phyloP scores from a whole-genome alignment of 1,284 basidiomycete genomes.

The Puccinia horiana region DNA sequence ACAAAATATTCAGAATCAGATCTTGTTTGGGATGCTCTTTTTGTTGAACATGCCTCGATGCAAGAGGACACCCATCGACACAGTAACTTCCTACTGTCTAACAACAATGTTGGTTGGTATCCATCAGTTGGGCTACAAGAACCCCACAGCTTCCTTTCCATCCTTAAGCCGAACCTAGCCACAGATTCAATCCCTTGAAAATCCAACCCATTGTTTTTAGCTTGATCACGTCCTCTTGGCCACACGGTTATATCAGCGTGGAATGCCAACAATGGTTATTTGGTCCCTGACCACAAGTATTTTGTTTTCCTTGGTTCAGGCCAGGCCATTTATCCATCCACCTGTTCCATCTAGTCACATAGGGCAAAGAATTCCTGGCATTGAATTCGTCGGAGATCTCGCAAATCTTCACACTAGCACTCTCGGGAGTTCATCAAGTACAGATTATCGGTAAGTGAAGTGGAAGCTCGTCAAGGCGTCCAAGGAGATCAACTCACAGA shows the following conservation, averaged over 20 bases:
- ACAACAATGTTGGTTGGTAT: no score
- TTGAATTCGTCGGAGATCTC: neutral
- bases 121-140: no score
- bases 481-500: neutral
- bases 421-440: neutral
- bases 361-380: neutral
- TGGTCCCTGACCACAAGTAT: neutral
- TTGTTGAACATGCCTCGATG: no score
- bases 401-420: neutral
- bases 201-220: neutral
- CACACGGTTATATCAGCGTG: neutral
- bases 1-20: no score
- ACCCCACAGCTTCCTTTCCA: no score
- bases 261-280: neutral
- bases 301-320: neutral
- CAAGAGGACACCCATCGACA: no score
- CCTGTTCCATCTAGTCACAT: neutral
- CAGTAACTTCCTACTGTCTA: no score
- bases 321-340: neutral
- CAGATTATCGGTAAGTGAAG: neutral
- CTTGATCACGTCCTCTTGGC: neutral
- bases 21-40: no score
- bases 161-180: no score
- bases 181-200: neutral
- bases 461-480: neutral